A percentile compares a stretch with the other conserved stretches of the same genome.
Conservation (phyloP, 2,329 filamentous ascomycete genomes). For the Penicillium sp. region DNA sequence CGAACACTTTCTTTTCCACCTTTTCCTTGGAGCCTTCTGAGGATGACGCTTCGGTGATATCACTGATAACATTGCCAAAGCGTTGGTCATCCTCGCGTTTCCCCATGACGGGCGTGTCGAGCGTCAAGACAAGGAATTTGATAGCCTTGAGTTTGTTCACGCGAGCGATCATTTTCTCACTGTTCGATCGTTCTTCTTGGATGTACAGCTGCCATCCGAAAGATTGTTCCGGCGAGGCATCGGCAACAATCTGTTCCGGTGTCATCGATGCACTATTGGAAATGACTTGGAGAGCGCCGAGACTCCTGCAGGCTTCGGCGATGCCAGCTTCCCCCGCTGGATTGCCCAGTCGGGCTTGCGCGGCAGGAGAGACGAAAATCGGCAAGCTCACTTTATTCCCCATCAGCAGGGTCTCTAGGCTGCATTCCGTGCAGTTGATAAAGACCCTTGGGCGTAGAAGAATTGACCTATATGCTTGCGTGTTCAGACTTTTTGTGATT, state of each 20-base stretch:
- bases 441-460: conserved; percentile 80
- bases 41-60: conserved; percentile 43
- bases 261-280: conserved; percentile 86
- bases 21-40: conserved; percentile 59
- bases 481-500: conserved; percentile 34
- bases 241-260: conserved; percentile 75
- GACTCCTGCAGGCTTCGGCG: conserved; percentile 64
- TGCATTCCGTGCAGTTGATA: conserved; percentile 70
- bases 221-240: conserved; percentile 56
- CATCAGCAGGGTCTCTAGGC: conserved; percentile 64
- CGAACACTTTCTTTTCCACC: conserved; percentile 25
- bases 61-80: conserved; percentile 29
- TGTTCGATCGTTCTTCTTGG: conserved; percentile 72
- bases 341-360: conserved; percentile 79
- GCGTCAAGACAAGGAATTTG: conserved; percentile 79
- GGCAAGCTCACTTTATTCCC: conserved; percentile 67
- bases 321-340: conserved; percentile 79
- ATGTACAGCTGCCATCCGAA: conserved; percentile 98
- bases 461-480: conserved; percentile 48
- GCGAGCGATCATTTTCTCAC: conserved; percentile 66
- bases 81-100: conserved; percentile 81
- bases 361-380: conserved; percentile 75
- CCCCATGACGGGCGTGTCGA: conserved; percentile 82
- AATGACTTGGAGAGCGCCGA: conserved; percentile 72
- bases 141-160: conserved; percentile 61